Conservation (phyloP, 257 asterid species). For the Solanum ossicruentum region DNA sequence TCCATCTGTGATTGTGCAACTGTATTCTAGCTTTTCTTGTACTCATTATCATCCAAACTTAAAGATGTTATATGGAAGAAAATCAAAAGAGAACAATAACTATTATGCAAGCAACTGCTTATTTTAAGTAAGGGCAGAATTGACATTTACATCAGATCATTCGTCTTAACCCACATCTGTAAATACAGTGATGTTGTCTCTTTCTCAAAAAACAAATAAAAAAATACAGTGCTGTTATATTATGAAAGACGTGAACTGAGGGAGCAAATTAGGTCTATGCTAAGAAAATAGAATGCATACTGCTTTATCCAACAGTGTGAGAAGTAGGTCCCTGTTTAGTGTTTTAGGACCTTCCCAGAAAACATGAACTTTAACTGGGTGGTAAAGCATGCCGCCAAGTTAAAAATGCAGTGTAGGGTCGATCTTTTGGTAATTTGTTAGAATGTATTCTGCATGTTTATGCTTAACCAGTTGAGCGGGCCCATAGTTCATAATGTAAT, state of each 20-base stretch:
- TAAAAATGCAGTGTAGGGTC: not conserved
- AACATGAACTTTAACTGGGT: not conserved
- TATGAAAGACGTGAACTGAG: not conserved
- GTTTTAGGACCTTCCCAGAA: not conserved
- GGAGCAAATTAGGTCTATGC: not conserved
- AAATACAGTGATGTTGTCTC: not conserved
- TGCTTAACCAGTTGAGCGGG: not conserved
- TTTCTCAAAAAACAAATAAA: too few species aligned
- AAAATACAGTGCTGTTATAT: not conserved
- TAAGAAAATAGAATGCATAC: not conserved
- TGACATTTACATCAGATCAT: not conserved
- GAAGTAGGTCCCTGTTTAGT: not conserved
- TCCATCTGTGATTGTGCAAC: not conserved
- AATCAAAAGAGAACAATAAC: not conserved
- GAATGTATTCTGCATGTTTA: not conserved
- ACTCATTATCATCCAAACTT: not conserved
- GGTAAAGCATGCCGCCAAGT: not conserved
- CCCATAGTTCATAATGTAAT: not conserved
- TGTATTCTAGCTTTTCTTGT: not conserved
- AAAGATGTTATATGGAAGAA: not conserved
- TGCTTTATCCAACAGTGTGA: not conserved
- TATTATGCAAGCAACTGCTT: not conserved
- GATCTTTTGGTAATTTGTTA: not conserved
- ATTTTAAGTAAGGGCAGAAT: not conserved
- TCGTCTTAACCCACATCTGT: not conserved